These are phyloP conservation scores for Cladosporium sp. DNA, from an alignment of 2,329 filamentous ascomycete species.

Conservation along the genomic window DNA sequence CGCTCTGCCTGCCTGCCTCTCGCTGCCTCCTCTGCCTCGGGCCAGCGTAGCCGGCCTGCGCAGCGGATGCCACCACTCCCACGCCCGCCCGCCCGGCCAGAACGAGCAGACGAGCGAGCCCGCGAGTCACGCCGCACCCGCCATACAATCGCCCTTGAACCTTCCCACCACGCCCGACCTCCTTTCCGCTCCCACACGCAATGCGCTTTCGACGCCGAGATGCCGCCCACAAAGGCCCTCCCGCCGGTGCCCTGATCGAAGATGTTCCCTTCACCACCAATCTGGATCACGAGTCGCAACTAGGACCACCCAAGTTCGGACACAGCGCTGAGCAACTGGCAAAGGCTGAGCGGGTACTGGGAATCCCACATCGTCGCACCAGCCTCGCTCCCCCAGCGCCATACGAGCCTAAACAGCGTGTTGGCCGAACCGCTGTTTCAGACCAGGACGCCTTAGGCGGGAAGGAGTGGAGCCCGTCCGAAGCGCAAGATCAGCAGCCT, in stretches of 20 bases:
- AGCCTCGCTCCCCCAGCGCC: slow-evolving; percentile 5
- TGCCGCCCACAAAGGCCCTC: slow-evolving; percentile 4
- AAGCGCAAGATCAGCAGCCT: slow-evolving; percentile 4
- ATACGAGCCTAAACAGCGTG: not conserved
- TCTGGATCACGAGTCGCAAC: not conserved
- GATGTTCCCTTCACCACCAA: slow-evolving; percentile 7
- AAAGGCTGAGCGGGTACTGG: slow-evolving; percentile 8
- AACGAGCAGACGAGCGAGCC: slow-evolving; percentile 2
- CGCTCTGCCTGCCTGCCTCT: not conserved
- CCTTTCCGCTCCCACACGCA: not conserved
- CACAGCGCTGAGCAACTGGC: not conserved
- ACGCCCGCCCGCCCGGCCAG: slow-evolving; percentile 5
- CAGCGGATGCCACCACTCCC: slow-evolving; percentile 4
- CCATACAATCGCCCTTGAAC: not conserved
- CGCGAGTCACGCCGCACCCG: slow-evolving; percentile 1
- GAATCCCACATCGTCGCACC: slow-evolving; percentile 3
- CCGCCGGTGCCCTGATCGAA: slow-evolving; percentile 3
- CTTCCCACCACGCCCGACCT: not conserved
- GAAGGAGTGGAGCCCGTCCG: not conserved
- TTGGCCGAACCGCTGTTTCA: slow-evolving; percentile 6
- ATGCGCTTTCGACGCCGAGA: slow-evolving; percentile 8
- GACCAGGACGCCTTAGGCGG: not conserved
- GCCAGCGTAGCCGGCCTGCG: not conserved
- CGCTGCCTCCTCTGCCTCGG: not conserved
- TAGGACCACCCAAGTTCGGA: not conserved